phyloP scores from a whole-genome alignment of 305 asterid species.

The Coffea humblotiana region DNA sequence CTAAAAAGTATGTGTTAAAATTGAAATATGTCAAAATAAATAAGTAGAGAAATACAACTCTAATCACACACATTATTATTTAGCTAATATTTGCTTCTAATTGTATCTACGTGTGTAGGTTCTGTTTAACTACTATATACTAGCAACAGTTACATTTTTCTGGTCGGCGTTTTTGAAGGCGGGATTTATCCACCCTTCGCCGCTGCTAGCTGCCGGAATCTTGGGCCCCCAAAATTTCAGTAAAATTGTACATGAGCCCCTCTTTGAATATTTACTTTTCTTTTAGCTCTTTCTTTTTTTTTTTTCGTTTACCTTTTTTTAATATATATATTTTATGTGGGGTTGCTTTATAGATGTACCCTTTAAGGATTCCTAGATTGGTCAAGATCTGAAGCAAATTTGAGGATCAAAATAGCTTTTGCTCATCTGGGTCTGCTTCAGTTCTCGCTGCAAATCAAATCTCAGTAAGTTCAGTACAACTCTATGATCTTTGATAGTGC shows the following conservation, averaged over 20 bases:
- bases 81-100: too few relatives aligned
- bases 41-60: too few relatives aligned
- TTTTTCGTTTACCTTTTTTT: background rate
- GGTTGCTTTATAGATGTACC: constrained; percentile 19
- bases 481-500: background rate
- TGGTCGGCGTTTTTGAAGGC: constrained; percentile 10
- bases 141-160: constrained; percentile 13
- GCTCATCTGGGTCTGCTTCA: constrained; percentile 12
- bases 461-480: constrained; percentile 16
- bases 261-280: constrained; percentile 1
- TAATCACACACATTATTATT: too few relatives aligned
- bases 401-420: constrained; percentile 12
- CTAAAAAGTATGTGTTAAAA: too few relatives aligned
- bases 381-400: constrained; percentile 17
- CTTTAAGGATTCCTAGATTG: constrained; percentile 25
- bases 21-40: too few relatives aligned
- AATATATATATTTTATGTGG: constrained; percentile 4
- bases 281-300: background rate
- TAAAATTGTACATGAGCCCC: constrained; percentile 11
- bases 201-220: constrained; percentile 20
- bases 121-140: background rate
- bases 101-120: too few relatives aligned
- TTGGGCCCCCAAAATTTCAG: constrained; percentile 12
- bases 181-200: constrained; percentile 12
- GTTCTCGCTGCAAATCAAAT: constrained; percentile 18